Base-by-base conservation (phyloP, 331 rosid genomes). In the Malus hybrid region DNA sequence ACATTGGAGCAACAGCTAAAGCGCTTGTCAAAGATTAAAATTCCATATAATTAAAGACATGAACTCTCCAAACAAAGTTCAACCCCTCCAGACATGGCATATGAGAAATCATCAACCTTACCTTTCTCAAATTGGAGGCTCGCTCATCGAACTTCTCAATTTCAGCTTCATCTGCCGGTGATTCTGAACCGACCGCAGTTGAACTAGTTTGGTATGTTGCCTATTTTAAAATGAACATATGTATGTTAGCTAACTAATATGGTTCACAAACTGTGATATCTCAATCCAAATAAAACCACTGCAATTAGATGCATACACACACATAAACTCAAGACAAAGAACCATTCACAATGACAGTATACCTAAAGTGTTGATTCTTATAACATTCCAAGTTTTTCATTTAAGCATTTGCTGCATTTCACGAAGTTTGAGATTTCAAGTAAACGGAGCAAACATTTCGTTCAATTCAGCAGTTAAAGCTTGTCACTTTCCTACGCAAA, bases 111-210 rank as follows among this genome's bases (percentile, higher is more conserved):
- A 36, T 11, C 6, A 20, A 69, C 56, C 16, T 70, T 63, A 94
- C 99, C 97, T 81, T 85, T 86, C 84, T 88, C 50, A 92, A 80
- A 82, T 81, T 81, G 42, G 88, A 75, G 80, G 94, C 91, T 77
- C 74, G 86, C 76, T 90, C 93, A 79, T 87, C 97, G 72, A 92
- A 84, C 76, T 90, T 92, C 71, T 89, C 95, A 13, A 91, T 81
- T 83, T 91, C 96, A 62, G 77, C 78, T 73, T 90, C 86, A 74
- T 88, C 91, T 2, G 56, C 76, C 33, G 90, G 87, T 72, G 83
- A 74, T 18, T 57, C 30, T 19, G 79, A 82, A 14, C 79, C 74
- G 53, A 91, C 86, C 71, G 87, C 69, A 75, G 80, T 78, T 28
- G 91, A 84, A 72, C 86, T 77, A 39, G 81, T 16, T 65, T 90